A percentile compares a stretch with the other conserved stretches of the same genome.
phyloP scores from a whole-genome alignment of 169 alveolate genomes.

The Cryptosporidium sp. region DNA sequence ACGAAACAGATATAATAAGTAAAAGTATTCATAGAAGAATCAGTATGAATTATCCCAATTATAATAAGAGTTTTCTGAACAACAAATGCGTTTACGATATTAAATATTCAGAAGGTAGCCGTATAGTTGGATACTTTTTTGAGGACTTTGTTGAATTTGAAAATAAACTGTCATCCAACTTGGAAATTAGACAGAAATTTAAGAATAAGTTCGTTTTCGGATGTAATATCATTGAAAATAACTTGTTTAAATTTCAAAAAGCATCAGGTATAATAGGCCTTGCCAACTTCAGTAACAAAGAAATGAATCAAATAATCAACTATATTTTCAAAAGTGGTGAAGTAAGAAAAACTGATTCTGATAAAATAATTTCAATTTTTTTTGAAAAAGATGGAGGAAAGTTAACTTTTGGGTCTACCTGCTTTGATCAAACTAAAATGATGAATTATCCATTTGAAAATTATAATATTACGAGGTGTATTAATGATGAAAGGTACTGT shows the following conservation, averaged over 20 bases:
- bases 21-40: not conserved
- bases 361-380: slow-evolving; percentile 40
- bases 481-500: slow-evolving; percentile 56
- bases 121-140: slow-evolving; percentile 78
- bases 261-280: slow-evolving; percentile 82
- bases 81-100: slow-evolving; percentile 78
- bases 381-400: slow-evolving; percentile 23
- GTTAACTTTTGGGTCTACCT: slow-evolving; percentile 38
- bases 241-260: slow-evolving; percentile 76
- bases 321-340: not conserved
- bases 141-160: slow-evolving; percentile 77
- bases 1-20: not conserved
- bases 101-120: slow-evolving; percentile 80
- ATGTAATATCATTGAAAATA: slow-evolving; percentile 78
- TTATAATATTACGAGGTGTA: slow-evolving; percentile 16
- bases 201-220: slow-evolving; percentile 66
- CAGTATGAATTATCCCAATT: not conserved
- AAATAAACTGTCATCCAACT: not conserved
- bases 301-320: slow-evolving; percentile 11
- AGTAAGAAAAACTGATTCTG: not conserved
- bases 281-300: slow-evolving; percentile 23
- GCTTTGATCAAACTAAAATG: slow-evolving; percentile 1
- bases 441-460: not conserved
- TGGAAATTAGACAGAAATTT: not conserved
- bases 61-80: not conserved